phyloP scores from a whole-genome alignment of 2,329 filamentous ascomycete genomes.

The Ceratocystiopsis brevicomis region DNA sequence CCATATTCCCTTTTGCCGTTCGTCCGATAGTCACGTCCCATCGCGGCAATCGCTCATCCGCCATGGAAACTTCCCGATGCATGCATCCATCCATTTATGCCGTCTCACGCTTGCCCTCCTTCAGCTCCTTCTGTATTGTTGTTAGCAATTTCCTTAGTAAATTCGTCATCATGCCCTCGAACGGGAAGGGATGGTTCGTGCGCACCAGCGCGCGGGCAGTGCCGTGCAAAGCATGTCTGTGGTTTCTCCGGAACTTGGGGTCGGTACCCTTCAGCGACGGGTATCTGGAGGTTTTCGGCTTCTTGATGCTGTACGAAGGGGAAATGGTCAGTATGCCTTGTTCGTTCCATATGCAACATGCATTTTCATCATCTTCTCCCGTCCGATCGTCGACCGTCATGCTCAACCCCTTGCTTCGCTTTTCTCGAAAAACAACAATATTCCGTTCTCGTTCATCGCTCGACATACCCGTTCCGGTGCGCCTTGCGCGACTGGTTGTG shows the following conservation, averaged over 20 bases:
- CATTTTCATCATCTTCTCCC: too few relatives aligned
- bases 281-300: conserved; percentile 98
- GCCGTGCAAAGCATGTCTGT: conserved; percentile 98
- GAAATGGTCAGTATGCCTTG: neutral
- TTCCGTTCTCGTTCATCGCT: neutral
- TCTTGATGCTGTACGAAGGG: conserved; percentile 67
- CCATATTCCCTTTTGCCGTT: too few relatives aligned
- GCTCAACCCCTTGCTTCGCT: neutral
- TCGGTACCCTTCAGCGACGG: conserved; percentile 96
- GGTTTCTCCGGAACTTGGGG: conserved; percentile 99
- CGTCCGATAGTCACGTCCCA: too few relatives aligned
- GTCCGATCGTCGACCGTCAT: neutral
- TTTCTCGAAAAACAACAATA: neutral
- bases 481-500: conserved; percentile 98
- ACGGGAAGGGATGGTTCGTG: conserved; percentile 10
- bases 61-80: too few relatives aligned
- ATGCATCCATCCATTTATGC: conserved; percentile 10
- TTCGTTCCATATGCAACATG: neutral
- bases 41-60: too few relatives aligned
- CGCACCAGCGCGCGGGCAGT: conserved; percentile 90
- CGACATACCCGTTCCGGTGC: conserved; percentile 90
- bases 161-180: neutral
- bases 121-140: conserved; percentile 69
- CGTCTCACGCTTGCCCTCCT: conserved; percentile 46
- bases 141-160: conserved; percentile 10